Evolutionary conservation across 163 green algal species (phyloP), one percentile per base, ranked within the genome.

Genomic region (Chlorella variabilis): DNA sequence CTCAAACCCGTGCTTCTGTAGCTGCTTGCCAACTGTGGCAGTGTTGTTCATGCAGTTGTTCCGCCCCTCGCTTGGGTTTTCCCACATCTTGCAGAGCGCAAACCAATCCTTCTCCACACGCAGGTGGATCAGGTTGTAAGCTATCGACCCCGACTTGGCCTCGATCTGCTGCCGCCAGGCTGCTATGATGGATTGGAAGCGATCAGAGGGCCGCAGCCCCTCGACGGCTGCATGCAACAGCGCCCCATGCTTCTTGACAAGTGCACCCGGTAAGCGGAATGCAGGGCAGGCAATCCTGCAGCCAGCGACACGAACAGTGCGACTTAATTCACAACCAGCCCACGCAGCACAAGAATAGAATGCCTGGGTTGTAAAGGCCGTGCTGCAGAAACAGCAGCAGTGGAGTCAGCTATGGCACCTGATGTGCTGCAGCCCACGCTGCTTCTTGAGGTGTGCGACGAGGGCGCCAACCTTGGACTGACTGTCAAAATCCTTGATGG

Each of bases 241-340:
- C 7, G n/a, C 56, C 39, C 36, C 29, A 41, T 80, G 73, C 54
- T 41, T 45, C 36, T 7, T 27, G n/a, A 80, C 59, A 34, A 80
- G 54, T 9, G 54, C 36, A 25, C 73, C 73, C 0, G 73, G 73
- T 23, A 80, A 18, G 11, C 73, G 73, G 73, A 80, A 80, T 1
- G 73, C 73, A 1, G 73, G 73, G 56, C 73, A 80, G 36, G 45
- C n/a, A 20, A 80, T 80, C 17, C 73, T 80, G 73, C 38, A 49
- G 17, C 7, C n/a, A 67, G 27, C 20, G 42, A 42, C 68, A 61
- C 3, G 36, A 15, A 17, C 17, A 33, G 18, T 21, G 27, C 11
- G 4, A 61, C 45, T 54, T 54, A 54, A 54, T 11, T 15, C 45
- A 54, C 11, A 11, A 54, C 45, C 45, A 54, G 45, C 11, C 45